phyloP scores from a whole-genome alignment of 2,329 filamentous ascomycete genomes.

The Aspergillus neotritici region DNA sequence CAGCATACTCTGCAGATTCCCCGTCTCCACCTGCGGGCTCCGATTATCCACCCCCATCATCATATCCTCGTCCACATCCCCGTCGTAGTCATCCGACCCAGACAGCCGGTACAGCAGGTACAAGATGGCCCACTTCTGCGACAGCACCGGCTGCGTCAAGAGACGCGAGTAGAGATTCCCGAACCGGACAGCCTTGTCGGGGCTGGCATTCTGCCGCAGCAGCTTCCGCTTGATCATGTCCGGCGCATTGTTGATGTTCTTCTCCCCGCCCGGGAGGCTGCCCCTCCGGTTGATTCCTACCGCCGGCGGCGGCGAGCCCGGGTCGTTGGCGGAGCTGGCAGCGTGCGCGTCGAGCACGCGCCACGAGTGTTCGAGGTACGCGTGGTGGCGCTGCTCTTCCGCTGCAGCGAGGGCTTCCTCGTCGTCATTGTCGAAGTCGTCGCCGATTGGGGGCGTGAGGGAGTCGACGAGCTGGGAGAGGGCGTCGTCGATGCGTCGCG shows the following conservation, averaged over 20 bases:
- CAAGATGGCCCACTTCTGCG: slow-evolving; percentile 94
- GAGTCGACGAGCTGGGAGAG: slow-evolving; percentile 41
- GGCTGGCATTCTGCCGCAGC: slow-evolving; percentile 68
- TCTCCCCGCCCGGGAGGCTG: slow-evolving; percentile 32
- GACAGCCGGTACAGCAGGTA: slow-evolving; percentile 83
- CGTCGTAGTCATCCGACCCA: slow-evolving; percentile 48
- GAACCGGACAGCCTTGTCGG: slow-evolving; percentile 71
- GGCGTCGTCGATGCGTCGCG: slow-evolving; percentile 41
- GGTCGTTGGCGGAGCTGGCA: slow-evolving; percentile 16
- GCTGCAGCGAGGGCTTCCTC: slow-evolving; percentile 32
- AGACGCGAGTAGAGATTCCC: slow-evolving; percentile 86
- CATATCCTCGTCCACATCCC: slow-evolving; percentile 16
- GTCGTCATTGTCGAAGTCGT: slow-evolving; percentile 27
- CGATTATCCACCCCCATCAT: slow-evolving; percentile 21
- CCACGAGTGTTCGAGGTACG: slow-evolving; percentile 35
- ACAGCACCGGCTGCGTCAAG: slow-evolving; percentile 82
- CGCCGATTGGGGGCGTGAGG: slow-evolving; percentile 31
- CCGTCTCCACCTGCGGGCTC: slow-evolving; percentile 38
- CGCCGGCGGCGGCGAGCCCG: slow-evolving; percentile 19
- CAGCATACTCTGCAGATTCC: slow-evolving; percentile 34
- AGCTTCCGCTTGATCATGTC: slow-evolving; percentile 88
- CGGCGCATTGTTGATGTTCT: slow-evolving; percentile 77
- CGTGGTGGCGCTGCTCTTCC: slow-evolving; percentile 34
- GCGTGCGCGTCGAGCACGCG: slow-evolving; percentile 31
- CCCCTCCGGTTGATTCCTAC: slow-evolving; percentile 21